phyloP scores from a whole-genome alignment of 2,329 filamentous ascomycete genomes.

The Trichothecium roseum region DNA sequence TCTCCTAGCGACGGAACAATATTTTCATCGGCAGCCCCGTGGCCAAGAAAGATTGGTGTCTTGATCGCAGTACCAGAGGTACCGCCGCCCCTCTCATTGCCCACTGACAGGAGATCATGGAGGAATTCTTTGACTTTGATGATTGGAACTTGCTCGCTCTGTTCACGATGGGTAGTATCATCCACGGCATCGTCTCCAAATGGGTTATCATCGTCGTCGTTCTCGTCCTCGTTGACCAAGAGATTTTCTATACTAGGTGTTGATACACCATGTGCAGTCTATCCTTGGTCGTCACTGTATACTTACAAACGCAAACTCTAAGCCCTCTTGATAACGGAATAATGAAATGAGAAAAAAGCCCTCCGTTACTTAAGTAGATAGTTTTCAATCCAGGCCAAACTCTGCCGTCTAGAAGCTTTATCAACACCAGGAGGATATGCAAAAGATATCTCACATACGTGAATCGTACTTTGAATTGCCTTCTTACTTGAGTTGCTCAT shows the following conservation, averaged over 20 bases:
- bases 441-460: too few species aligned
- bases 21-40: slow-evolving; percentile 28
- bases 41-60: slow-evolving; percentile 32
- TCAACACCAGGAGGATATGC: too few species aligned
- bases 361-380: too few species aligned
- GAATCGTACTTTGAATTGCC: too few species aligned
- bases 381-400: too few species aligned
- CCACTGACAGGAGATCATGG: slow-evolving; percentile 23
- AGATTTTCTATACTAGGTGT: slow-evolving; percentile 21
- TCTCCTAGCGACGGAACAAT: slow-evolving; percentile 21
- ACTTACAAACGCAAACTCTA: too few species aligned
- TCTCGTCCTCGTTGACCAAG: slow-evolving; percentile 3
- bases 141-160: slow-evolving; percentile 4
- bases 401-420: too few species aligned
- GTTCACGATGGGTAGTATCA: background rate
- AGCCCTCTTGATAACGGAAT: too few species aligned
- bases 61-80: slow-evolving; percentile 5
- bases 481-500: too few species aligned
- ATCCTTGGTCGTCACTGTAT: too few species aligned
- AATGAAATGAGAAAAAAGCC: too few species aligned
- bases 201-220: slow-evolving; percentile 11
- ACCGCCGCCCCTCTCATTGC: slow-evolving; percentile 4
- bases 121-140: slow-evolving; percentile 17
- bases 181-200: slow-evolving; percentile 12
- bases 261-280: too few species aligned